phyloP scores from a whole-genome alignment of 2,329 filamentous ascomycete species.

The Nemania sp. region DNA sequence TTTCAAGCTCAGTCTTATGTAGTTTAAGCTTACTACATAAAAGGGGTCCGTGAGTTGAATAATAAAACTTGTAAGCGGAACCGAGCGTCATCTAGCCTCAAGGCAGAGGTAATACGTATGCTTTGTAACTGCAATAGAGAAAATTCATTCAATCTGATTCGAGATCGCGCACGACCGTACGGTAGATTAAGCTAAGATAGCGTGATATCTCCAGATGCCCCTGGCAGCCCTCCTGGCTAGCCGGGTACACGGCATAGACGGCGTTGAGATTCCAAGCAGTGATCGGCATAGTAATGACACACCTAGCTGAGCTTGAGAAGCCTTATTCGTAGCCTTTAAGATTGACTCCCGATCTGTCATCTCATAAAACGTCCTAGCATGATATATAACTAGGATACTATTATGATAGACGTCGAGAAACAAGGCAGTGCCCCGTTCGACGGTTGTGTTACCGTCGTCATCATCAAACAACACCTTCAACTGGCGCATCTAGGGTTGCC shows the following conservation, averaged over 20 bases:
- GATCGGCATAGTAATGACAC: slow-evolving; percentile 25
- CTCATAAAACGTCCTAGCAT: background rate
- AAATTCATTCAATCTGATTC: background rate
- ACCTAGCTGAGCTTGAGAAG: background rate
- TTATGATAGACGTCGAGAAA: slow-evolving; percentile 9
- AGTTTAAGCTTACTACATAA: no score
- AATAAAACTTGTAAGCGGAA: no score
- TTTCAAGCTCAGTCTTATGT: no score
- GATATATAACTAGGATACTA: slow-evolving; percentile 8
- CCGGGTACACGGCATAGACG: slow-evolving; percentile 14
- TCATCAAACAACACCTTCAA: slow-evolving; percentile 1
- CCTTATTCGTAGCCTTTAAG: slow-evolving; percentile 13
- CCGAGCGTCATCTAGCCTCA: no score
- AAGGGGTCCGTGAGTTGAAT: no score
- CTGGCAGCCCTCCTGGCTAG: slow-evolving; percentile 9
- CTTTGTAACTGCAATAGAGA: no score
- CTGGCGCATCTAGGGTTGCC: background rate
- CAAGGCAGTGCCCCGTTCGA: slow-evolving; percentile 5
- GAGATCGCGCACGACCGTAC: background rate
- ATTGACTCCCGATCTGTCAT: background rate
- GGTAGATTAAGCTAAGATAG: background rate
- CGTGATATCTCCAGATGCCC: background rate
- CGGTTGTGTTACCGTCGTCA: slow-evolving; percentile 21
- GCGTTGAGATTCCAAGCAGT: slow-evolving; percentile 2
- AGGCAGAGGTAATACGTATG: no score